Base-by-base conservation (phyloP, 2,329 filamentous ascomycete genomes). In the Fusarium incarnatum region DNA sequence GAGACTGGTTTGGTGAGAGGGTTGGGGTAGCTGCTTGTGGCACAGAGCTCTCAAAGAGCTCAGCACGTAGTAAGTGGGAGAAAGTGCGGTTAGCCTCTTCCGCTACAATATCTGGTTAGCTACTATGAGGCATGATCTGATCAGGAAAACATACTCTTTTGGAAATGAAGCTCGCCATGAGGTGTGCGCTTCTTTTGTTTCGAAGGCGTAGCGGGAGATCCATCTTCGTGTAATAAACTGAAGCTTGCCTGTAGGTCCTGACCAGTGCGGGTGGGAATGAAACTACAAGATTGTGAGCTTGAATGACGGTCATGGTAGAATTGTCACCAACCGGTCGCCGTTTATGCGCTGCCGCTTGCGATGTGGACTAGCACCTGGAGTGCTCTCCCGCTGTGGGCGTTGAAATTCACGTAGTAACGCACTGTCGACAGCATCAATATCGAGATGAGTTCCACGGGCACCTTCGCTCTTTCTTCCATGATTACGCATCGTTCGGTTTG, bases 41-140 rank as follows among this genome's bases (percentile, higher is more conserved):
- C 66, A 98, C 91, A 28, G 94, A 93, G 73, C 88, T 89, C 76
- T 97, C 95, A 79, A 99, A 99, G 64, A 99, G 88, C 80, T 99
- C 96, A 55, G 93, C 91, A 60, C 96, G 91, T 59, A 99, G 84
- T 9, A 99, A 84, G 22, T 90, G 92, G 28, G 94, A 97, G 79
- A 95, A 99, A 22, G 93, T 98, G 63, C 92, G 89, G 76, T 99
- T 98, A 49, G 96, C 96, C 86, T 98, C 94, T 82, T 98, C 94
- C 52, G 92, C 94, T 89, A 40, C 8, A 25, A 57, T 44, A 46
- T 40, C 8, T 23, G 23, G 66, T 76, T 27, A 76, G 56, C 42
- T 30, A 15, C 25, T 47, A 20, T n/a, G 41, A 11, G 13, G 32
- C 9, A 27, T 25, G 6, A 18, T 10, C n/a, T 55, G 25, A 45